Evolutionary conservation across 192 early-diverging fungal genomes (phyloP), one percentile per base, ranked within the genome.

Genomic region (Spizellomyces punctatus): DNA sequence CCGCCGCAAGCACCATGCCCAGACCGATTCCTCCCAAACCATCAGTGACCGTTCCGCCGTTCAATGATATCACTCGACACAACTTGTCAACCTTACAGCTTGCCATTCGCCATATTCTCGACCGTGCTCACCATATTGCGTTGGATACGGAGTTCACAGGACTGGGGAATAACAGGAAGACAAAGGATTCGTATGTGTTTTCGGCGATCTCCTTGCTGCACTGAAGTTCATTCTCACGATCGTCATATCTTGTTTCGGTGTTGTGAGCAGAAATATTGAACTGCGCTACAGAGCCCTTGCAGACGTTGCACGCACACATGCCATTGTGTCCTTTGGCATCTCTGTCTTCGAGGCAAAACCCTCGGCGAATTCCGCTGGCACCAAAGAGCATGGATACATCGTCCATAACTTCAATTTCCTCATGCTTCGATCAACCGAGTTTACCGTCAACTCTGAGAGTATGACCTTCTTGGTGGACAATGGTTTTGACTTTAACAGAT

Each of bases 141-240:
- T 77, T 98, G 45, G 96, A 98, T 75, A 91, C 91, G 5, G 96
- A 98, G 72, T 96, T 98, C 73, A 93, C 93, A 8, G 96, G 96
- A 8, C 85, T 95, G 1, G 89, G 89, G 8, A 66, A 72, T 4
- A 70, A 46, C 19, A 42, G 48, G 6, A 71, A 66, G 21, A 73
- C 45, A 57, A 69, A 21, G 72, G 79, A 45, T 78, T 80, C 47
- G 75, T 76, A 46, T 47, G 74, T 76, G 8, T 63, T 70, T 0
- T 36, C 27, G 27, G 27, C 27, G 27, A 36, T 36, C 27, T 36
- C 27, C 27, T 36, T 36, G 27, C 27, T 36, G 27, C 27, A 36
- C 27, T 36, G 27, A 3, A 36, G 27, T 36, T 36, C 1, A 36
- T 36, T 36, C 27, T 36, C 27, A 36, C 27, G 3, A 36, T 36